Evolutionary conservation across 2,329 filamentous ascomycete genomes (phyloP).

Genomic region (Monilinia polystroma): DNA sequence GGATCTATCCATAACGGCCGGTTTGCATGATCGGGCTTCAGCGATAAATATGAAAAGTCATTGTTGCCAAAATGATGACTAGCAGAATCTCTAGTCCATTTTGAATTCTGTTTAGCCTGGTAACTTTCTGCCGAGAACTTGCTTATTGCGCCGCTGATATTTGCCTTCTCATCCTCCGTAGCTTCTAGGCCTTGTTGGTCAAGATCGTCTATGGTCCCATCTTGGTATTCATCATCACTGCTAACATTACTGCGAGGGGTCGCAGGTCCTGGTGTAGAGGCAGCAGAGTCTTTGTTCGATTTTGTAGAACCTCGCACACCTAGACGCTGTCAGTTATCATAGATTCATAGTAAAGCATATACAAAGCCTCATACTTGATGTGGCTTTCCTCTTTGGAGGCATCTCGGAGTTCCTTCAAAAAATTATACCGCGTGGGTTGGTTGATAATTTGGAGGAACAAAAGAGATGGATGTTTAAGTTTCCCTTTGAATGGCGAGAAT

Average conservation of each 20-base stretch:
- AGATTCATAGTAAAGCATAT: constrained; percentile 31
- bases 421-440: constrained; percentile 24
- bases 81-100: constrained; percentile 37
- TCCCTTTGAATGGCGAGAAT: neutral
- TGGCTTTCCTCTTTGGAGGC: constrained; percentile 71
- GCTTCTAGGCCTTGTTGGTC: constrained; percentile 48
- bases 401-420: constrained; percentile 46
- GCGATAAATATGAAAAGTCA: constrained; percentile 74
- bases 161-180: constrained; percentile 51
- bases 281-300: constrained; percentile 54
- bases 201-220: constrained; percentile 16
- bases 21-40: constrained; percentile 87
- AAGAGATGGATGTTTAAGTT: constrained; percentile 21
- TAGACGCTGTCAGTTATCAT: constrained; percentile 42
- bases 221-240: constrained; percentile 47
- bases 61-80: constrained; percentile 40
- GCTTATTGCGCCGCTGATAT: constrained; percentile 58
- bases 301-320: constrained; percentile 52
- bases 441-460: constrained; percentile 15
- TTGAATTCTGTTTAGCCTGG: constrained; percentile 27
- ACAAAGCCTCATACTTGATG: constrained; percentile 46
- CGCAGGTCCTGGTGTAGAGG: constrained; percentile 60
- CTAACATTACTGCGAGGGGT: constrained; percentile 60
- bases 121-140: constrained; percentile 50
- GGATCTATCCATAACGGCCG: constrained; percentile 94